Base-by-base conservation (phyloP, 441 rosid species). In the Populus trichocarpa region DNA sequence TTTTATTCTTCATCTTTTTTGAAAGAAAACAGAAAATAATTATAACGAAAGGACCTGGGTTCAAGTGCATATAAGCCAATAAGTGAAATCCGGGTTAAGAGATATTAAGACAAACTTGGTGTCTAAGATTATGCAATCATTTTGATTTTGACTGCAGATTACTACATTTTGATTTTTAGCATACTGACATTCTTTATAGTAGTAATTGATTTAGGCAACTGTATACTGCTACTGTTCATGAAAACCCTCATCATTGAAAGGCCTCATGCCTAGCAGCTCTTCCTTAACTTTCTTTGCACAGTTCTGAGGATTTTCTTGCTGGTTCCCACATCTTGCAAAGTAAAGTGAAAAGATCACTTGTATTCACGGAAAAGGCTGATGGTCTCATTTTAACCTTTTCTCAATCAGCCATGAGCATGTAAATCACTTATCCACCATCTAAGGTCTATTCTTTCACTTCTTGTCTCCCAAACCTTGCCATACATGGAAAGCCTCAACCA, bases 121-220 rank as follows among this genome's bases (percentile, higher is more conserved):
- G 81, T 78, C 63, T 22, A 23, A 81, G 84, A 77, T 79, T 71
- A 30, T 67, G 80, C 77, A 83, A 86, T 83, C 83, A 87, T 81
- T 35, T 78, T 67, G 78, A 78, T 80, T 79, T 84, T 86, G 86
- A 86, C 83, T 81, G 80, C 67, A 82, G 74, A 79, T 69, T 33
- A 11, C 78, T 63, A 63, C 18, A 76, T 30, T 30, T 72, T 77
- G 67, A 80, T 83, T 64, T 80, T 65, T 76, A 42, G 23, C 70
- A 75, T 40, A 7, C 72, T 75, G 65, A 63, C 71, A 35, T 61
- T 76, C 50, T 35, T 78, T 35, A 71, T 30, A 16, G 61, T 81
- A 8, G 30, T 33, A 75, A 75, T 79, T 67, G 35, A 78, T 78
- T 66, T 16, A 20, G 26, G 69, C 81, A 80, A 74, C 85, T 81